These are phyloP conservation scores for Dimargaris verticillata DNA, from an alignment of 192 early-diverging fungal genomes.

Conservation along the genomic window DNA sequence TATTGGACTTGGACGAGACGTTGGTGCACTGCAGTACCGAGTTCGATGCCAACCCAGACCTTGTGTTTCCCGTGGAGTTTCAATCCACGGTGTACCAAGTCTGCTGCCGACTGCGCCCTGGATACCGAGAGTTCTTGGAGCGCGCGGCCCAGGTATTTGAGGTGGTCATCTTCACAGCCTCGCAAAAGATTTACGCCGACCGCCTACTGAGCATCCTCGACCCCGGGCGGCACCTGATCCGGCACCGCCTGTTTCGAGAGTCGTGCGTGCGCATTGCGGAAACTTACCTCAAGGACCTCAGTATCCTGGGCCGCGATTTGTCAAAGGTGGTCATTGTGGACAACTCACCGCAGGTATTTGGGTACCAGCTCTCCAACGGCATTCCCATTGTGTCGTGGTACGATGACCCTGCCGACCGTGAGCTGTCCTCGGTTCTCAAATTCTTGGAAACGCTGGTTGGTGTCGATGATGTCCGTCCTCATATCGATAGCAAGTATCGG, in stretches of 20 bases:
- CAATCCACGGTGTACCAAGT: conserved; percentile 43
- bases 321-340: conserved; percentile 46
- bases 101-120: conserved; percentile 50
- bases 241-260: conserved; percentile 51
- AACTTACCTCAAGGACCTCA: conserved; percentile 56
- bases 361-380: conserved; percentile 54
- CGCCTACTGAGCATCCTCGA: conserved; percentile 42
- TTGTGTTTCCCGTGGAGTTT: conserved; percentile 47
- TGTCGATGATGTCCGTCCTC: conserved; percentile 50
- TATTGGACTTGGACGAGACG: conserved; percentile 52
- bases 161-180: conserved; percentile 58
- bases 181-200: conserved; percentile 58
- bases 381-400: conserved; percentile 62
- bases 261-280: conserved; percentile 45
- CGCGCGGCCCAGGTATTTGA: conserved; percentile 39
- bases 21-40: conserved; percentile 49
- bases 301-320: conserved; percentile 47
- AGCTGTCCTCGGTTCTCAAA: conserved; percentile 37
- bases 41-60: conserved; percentile 34
- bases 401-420: conserved; percentile 44
- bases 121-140: conserved; percentile 40
- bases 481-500: conserved; percentile 31
- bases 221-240: conserved; percentile 38
- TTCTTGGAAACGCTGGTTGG: conserved; percentile 40
- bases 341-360: conserved; percentile 59